Percentiles rank a stretch among this genome's conserved stretches.
Evolutionary conservation across 1,284 basidiomycete species (phyloP).

Genomic region (Taiwanofungus camphoratus): DNA sequence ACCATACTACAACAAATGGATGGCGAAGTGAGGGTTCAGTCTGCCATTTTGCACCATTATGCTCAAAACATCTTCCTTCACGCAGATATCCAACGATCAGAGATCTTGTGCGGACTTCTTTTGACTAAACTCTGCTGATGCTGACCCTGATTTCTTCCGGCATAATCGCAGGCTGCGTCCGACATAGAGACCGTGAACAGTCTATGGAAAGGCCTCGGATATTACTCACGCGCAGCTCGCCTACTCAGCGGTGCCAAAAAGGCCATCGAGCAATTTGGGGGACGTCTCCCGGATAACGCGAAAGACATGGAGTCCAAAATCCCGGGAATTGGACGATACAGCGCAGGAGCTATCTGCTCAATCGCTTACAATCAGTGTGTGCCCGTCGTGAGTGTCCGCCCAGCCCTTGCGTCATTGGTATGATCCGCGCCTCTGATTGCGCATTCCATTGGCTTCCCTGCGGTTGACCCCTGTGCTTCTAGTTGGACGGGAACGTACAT

Average conservation of each 20-base stretch:
- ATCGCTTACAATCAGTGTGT: constrained; percentile 85
- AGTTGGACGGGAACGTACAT: constrained; percentile 93
- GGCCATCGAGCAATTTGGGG: constrained; percentile 59
- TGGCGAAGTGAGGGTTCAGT: constrained; percentile 52
- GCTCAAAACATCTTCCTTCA: constrained; percentile 4
- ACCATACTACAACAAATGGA: constrained; percentile 85
- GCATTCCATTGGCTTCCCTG: constrained; percentile 4
- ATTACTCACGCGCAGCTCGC: constrained; percentile 84
- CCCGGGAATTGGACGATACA: constrained; percentile 90
- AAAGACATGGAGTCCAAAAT: constrained; percentile 80
- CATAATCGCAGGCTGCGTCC: constrained; percentile 46
- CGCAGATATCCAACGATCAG: constrained; percentile 78
- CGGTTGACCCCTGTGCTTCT: constrained; percentile 2
- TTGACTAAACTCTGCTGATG: constrained; percentile 1
- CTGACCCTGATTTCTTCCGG: constrained; percentile 4
- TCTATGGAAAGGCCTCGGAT: constrained; percentile 88
- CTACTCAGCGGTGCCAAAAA: constrained; percentile 77
- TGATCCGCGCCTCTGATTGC: too few relatives aligned
- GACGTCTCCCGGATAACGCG: constrained; percentile 75
- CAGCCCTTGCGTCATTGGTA: too few relatives aligned
- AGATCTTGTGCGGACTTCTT: constrained; percentile 50
- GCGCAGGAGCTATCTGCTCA: constrained; percentile 83
- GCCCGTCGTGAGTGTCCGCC: constrained; percentile 61
- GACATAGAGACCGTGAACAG: constrained; percentile 84
- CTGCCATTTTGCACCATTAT: constrained; percentile 3